These are phyloP conservation scores for Coemansia sp. DNA, from an alignment of 192 early-diverging fungal genomes.

Conservation along the genomic window DNA sequence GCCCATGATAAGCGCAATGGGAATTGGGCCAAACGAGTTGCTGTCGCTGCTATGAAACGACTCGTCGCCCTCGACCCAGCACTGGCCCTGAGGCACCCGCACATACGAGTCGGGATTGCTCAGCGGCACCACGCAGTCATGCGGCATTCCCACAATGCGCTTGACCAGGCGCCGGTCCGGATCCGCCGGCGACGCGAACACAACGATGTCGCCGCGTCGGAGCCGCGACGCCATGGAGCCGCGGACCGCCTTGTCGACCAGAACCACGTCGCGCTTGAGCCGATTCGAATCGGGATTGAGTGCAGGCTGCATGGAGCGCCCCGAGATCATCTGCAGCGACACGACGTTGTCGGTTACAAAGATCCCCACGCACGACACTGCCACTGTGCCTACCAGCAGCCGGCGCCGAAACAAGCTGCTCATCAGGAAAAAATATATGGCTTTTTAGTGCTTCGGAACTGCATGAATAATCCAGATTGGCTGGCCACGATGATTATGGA, in stretches of 20 bases:
- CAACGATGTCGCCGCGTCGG: constrained; percentile 68
- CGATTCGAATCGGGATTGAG: constrained; percentile 72
- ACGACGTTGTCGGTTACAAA: constrained; percentile 42
- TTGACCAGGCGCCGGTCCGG: constrained; percentile 74
- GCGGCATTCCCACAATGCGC: constrained; percentile 79
- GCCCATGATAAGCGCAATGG: constrained; percentile 64
- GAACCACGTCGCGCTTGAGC: constrained; percentile 63
- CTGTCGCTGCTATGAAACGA: constrained; percentile 79
- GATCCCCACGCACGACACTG: constrained; percentile 16
- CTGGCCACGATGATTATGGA: too few relatives aligned
- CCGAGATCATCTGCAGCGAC: constrained; percentile 48
- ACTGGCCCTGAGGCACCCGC: constrained; percentile 71
- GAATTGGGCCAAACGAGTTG: constrained; percentile 74
- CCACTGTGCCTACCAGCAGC: constrained; percentile 12
- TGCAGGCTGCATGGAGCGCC: constrained; percentile 65
- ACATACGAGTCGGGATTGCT: constrained; percentile 41
- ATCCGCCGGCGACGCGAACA: constrained; percentile 62
- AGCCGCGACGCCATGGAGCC: constrained; percentile 37
- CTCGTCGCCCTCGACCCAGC: constrained; percentile 87
- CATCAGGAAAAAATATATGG: too few relatives aligned
- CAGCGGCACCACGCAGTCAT: constrained; percentile 60
- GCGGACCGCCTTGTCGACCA: constrained; percentile 60
- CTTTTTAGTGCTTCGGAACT: too few relatives aligned
- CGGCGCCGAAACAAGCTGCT: constrained; percentile 6
- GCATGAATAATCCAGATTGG: too few relatives aligned